Evolutionary conservation across 2,329 filamentous ascomycete genomes (phyloP).

Genomic region (Xylariaceae sp.): DNA sequence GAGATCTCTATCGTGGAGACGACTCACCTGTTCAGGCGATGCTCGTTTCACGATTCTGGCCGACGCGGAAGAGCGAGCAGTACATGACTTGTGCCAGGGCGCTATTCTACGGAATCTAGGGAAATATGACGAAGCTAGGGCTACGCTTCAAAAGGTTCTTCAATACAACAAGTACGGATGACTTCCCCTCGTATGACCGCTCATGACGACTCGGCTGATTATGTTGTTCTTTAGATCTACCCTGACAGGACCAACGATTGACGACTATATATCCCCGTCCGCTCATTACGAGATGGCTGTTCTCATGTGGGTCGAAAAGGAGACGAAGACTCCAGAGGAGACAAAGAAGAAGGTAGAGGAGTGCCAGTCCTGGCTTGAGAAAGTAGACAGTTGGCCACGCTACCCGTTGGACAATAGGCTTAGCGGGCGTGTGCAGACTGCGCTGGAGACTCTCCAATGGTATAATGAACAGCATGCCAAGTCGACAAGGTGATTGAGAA

Average conservation of each 20-base stretch:
- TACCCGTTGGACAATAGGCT: conserved; percentile 71
- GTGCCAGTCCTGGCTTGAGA: conserved; percentile 60
- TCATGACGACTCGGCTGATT: neutral
- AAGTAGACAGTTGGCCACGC: conserved; percentile 62
- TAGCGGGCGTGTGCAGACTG: conserved; percentile 67
- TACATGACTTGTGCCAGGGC: conserved; percentile 61
- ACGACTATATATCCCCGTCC: conserved; percentile 66
- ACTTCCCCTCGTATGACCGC: conserved; percentile 4
- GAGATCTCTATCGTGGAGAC: conserved; percentile 55
- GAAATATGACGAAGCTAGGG: conserved; percentile 58
- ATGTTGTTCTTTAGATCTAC: conserved; percentile 33
- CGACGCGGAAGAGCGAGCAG: conserved; percentile 55
- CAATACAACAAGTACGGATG: conserved; percentile 52
- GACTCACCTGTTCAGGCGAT: conserved; percentile 49
- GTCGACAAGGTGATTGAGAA: neutral
- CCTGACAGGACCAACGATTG: conserved; percentile 56
- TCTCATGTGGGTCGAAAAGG: conserved; percentile 68
- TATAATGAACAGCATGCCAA: conserved; percentile 27
- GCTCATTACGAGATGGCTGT: conserved; percentile 85
- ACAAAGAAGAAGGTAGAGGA: conserved; percentile 49
- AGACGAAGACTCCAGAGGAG: conserved; percentile 25
- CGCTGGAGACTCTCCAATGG: conserved; percentile 59
- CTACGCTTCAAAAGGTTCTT: conserved; percentile 59
- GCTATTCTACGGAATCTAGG: conserved; percentile 60
- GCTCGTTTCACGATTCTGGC: conserved; percentile 42